A percentile compares a stretch with the other conserved stretches of the same genome.
These are phyloP conservation scores for Candida koratica DNA, from an alignment of 805 yeast species.

Conservation along the genomic window DNA sequence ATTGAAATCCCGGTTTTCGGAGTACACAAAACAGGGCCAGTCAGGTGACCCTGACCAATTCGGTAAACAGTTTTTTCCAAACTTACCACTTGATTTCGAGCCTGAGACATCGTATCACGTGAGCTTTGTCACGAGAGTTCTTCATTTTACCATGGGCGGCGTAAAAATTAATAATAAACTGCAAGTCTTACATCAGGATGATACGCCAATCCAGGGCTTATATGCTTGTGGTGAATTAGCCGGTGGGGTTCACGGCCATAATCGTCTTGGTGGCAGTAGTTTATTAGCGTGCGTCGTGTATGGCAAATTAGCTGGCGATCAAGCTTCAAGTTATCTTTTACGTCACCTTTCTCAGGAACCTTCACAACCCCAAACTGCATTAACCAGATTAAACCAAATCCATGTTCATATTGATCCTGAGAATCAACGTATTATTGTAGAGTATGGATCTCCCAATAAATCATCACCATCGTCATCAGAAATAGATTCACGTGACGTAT, in stretches of 20 bases:
- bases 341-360: constrained; percentile 9
- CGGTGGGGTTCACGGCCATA: constrained; percentile 66
- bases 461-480: neutral
- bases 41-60: constrained; percentile 40
- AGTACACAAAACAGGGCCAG: constrained; percentile 40
- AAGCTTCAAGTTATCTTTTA: constrained; percentile 28
- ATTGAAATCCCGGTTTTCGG: constrained; percentile 31
- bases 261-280: constrained; percentile 58
- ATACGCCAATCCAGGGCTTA: constrained; percentile 38
- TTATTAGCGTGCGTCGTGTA: constrained; percentile 59
- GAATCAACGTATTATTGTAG: constrained; percentile 30
- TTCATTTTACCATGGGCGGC: constrained; percentile 73
- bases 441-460: constrained; percentile 12
- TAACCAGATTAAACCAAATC: constrained; percentile 39
- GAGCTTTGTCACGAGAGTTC: constrained; percentile 52
- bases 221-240: constrained; percentile 66
- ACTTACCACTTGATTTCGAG: constrained; percentile 39
- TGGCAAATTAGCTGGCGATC: constrained; percentile 43
- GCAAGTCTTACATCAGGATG: constrained; percentile 34
- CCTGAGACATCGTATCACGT: constrained; percentile 42
- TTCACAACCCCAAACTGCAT: neutral
- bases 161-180: constrained; percentile 49
- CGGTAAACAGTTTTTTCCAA: constrained; percentile 48
- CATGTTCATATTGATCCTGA: constrained; percentile 43
- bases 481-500: neutral